These are phyloP conservation scores for Mycena maculata DNA, from an alignment of 768 basidiomycete species.

Conservation along the genomic window DNA sequence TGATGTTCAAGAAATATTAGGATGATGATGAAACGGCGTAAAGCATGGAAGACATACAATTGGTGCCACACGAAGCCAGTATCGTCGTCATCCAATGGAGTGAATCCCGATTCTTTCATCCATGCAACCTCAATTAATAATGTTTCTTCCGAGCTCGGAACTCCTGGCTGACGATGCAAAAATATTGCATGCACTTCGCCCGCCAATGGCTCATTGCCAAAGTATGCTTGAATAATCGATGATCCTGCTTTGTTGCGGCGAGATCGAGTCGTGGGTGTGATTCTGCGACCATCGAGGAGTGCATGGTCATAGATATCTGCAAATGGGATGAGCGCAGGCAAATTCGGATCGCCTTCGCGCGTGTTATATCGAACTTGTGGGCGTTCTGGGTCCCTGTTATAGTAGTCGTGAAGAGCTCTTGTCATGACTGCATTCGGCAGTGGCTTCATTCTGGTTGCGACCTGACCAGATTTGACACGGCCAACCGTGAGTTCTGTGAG, in stretches of 20 bases:
- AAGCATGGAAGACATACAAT: background rate
- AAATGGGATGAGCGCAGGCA: background rate
- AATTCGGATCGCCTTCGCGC: background rate
- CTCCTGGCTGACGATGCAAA: background rate
- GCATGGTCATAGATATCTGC: background rate
- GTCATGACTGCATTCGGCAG: background rate
- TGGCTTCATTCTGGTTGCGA: background rate
- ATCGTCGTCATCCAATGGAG: background rate
- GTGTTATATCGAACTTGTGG: background rate
- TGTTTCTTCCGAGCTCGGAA: background rate
- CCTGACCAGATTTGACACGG: slow-evolving; percentile 7
- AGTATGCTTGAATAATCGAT: background rate
- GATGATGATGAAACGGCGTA: background rate
- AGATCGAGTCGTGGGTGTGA: background rate
- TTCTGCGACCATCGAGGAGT: background rate
- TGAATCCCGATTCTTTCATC: background rate
- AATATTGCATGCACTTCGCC: background rate
- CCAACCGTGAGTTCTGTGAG: background rate
- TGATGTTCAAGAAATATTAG: background rate
- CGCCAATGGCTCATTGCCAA: background rate
- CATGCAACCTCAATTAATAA: background rate
- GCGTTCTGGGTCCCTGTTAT: too few species aligned
- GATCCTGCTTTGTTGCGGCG: background rate
- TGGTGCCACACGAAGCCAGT: background rate
- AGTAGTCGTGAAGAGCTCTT: background rate